Evolutionary conservation across 1,284 basidiomycete genomes (phyloP).

Genomic region (Ustilago sp.): DNA sequence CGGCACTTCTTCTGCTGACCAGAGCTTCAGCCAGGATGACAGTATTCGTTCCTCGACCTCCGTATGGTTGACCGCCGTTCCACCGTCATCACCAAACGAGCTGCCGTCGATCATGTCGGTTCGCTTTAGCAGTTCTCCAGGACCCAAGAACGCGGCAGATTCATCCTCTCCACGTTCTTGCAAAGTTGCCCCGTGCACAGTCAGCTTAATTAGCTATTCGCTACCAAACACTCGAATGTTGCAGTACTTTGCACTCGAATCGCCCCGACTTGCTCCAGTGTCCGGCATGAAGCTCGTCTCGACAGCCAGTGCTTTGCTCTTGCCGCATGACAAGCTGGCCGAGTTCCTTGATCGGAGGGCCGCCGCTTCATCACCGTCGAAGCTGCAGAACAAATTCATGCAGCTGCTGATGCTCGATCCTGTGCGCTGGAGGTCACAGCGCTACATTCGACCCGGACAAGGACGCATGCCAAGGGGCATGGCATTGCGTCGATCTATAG

Average conservation of each 20-base stretch:
- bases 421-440: conserved; percentile 61
- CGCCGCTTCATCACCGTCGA: conserved; percentile 15
- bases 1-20: conserved; percentile 5
- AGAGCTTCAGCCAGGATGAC: not conserved
- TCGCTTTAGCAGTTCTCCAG: not conserved
- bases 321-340: conserved; percentile 21
- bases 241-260: conserved; percentile 74
- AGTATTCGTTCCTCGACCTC: not conserved
- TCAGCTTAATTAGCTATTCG: conserved; percentile 72
- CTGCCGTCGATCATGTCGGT: conserved; percentile 19
- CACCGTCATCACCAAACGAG: not conserved
- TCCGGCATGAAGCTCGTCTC: conserved; percentile 47
- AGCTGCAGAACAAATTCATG: conserved; percentile 40
- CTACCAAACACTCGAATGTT: conserved; percentile 73
- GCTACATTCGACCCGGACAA: conserved; percentile 2
- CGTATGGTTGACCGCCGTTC: conserved; percentile 14
- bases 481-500: conserved; percentile 35
- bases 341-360: not conserved
- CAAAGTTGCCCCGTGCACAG: conserved; percentile 14
- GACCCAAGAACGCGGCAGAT: not conserved
- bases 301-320: conserved; percentile 22
- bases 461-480: conserved; percentile 22
- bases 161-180: not conserved
- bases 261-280: conserved; percentile 67
- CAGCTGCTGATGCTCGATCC: conserved; percentile 51